Conservation (phyloP, 2,329 filamentous ascomycete species). For the Cladorrhinum sp. region DNA sequence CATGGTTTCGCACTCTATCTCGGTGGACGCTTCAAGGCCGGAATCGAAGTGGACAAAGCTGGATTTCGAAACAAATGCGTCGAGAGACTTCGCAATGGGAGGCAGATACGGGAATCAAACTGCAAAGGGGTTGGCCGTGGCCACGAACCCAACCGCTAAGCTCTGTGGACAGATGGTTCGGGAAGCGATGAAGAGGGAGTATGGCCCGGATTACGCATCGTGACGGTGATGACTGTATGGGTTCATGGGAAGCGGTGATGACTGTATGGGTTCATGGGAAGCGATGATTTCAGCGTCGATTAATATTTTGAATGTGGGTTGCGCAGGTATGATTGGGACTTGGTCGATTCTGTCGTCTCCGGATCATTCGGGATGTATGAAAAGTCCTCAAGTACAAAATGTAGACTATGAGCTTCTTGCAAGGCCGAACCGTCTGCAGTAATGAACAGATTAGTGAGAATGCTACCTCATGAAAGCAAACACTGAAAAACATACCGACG, state of each 20-base stretch:
- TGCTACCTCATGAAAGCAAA: neutral
- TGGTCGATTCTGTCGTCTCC: neutral
- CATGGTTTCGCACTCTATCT: conserved; percentile 35
- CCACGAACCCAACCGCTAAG: conserved; percentile 66
- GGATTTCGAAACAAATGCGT: conserved; percentile 61
- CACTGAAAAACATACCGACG: conserved; percentile 40
- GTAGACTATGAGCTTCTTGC: conserved; percentile 17
- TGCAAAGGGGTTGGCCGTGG: conserved; percentile 61
- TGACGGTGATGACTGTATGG: conserved; percentile 26
- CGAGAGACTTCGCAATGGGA: conserved; percentile 61
- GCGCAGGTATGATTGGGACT: conserved; percentile 6
- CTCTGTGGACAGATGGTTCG: conserved; percentile 67
- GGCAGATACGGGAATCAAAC: conserved; percentile 65
- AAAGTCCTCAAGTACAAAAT: neutral
- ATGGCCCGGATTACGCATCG: conserved; percentile 48
- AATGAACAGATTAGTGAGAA: neutral
- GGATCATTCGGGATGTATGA: neutral
- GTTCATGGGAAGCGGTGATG: neutral
- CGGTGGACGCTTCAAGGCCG: conserved; percentile 38
- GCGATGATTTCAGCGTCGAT: neutral
- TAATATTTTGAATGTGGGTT: neutral
- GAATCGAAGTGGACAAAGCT: conserved; percentile 51
- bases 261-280: neutral
- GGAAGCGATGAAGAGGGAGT: conserved; percentile 68
- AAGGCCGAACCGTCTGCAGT: conserved; percentile 21